A percentile compares a stretch with the other conserved stretches of the same genome.
These are phyloP conservation scores for Aspergillus pseudoviridinutans DNA, from an alignment of 2,329 filamentous ascomycete genomes.

Conservation along the genomic window DNA sequence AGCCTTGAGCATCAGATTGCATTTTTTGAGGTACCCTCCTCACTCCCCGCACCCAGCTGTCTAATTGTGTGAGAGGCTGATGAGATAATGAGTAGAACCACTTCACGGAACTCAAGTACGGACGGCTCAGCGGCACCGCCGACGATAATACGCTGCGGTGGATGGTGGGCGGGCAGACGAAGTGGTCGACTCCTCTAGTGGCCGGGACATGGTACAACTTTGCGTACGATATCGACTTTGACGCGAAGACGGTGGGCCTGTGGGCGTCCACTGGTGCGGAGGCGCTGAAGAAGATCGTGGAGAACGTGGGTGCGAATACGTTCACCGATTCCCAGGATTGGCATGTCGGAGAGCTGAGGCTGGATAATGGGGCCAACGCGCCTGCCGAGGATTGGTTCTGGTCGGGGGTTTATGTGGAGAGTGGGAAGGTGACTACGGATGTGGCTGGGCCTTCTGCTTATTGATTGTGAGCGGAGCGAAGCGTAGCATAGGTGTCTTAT, in stretches of 20 bases:
- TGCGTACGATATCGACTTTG: constrained; percentile 70
- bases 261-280: constrained; percentile 65
- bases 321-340: constrained; percentile 67
- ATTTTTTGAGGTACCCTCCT: constrained; percentile 44
- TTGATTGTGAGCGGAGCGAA: not conserved
- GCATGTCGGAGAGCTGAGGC: constrained; percentile 67
- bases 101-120: constrained; percentile 71
- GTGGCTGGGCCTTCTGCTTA: not conserved
- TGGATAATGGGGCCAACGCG: constrained; percentile 54
- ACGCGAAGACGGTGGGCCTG: constrained; percentile 58
- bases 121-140: constrained; percentile 41
- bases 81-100: constrained; percentile 48
- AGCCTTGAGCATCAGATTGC: constrained; percentile 64
- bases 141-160: constrained; percentile 57
- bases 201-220: constrained; percentile 70
- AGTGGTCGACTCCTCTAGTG: constrained; percentile 61
- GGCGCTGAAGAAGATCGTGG: constrained; percentile 55
- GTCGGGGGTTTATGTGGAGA: constrained; percentile 68
- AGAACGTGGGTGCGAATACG: constrained; percentile 57
- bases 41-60: too few species aligned
- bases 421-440: constrained; percentile 24
- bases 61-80: not conserved
- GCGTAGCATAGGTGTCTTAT: too few species aligned
- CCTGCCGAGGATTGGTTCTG: constrained; percentile 65
- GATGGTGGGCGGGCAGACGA: constrained; percentile 56